Base-by-base conservation (phyloP, 148 eudicot species). In the Camellia lanceoleosa region DNA sequence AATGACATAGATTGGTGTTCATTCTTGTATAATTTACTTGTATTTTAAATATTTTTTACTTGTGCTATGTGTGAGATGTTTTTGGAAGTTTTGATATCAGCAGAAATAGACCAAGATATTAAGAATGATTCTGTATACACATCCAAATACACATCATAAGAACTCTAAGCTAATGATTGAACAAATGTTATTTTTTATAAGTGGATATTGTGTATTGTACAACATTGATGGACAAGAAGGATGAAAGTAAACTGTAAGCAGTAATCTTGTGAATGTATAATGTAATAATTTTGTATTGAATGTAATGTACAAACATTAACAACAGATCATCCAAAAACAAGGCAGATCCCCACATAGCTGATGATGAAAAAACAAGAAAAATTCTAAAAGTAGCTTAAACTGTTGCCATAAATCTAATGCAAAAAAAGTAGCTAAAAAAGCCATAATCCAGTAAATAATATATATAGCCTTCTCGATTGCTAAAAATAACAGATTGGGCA, bases 381-480 rank as follows among this genome's bases (percentile, higher is more conserved):
- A 30, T 30, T 3, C 41, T 5, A 69, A 44, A 5, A 46, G 54
- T 41, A 58, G 61, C 61, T 10, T 43, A 19, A 62, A 19, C 68
- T 42, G 61, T 30, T 4, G 13, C 61, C 62, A 63, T 11, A 44
- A 43, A 7, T 44, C 54, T 59, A 18, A 4, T 7, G 11, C 14
- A 47, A 6, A 46, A 4, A 59, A 61, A 43, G 38, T 7, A 30
- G 30, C 49, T 30, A 30, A 30, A 1, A 62, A 75, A 75, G 78
- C 68, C 20, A 54, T 55, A 75, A 44, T 58, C 51, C 68, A 62
- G 44, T 52, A 47, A 77, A 64, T 49, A 14, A 64, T 52, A 77
- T 30, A 30, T 30, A 30, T 71, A 63, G 70, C 79, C 79, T 15
- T 16, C 56, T 71, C 71, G n/a, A 77, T 77, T 23, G 59, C 60